Evolutionary conservation across 2,329 filamentous ascomycete genomes (phyloP), one percentile per base, ranked within the genome.

Genomic region (Ophiosphaerella korrae): DNA sequence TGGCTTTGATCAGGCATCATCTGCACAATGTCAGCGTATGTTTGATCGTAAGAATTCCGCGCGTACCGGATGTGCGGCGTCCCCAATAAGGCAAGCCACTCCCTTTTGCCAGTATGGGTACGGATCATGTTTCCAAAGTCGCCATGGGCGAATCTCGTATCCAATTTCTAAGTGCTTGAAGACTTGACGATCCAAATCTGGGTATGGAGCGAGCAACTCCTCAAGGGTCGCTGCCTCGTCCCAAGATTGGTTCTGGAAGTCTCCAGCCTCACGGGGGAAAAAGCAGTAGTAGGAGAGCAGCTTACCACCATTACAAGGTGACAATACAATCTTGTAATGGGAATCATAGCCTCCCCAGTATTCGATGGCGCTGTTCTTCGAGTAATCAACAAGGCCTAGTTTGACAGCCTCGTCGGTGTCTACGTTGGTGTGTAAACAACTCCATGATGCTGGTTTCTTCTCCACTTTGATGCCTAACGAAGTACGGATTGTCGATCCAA

Each of bases 1-100:
- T 88, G 85, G 49, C 82, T 84, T 64, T 88, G 85, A 64, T 88
- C 80, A 1, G 85, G 84, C 80, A 87, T 82, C 82, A 86, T 86
- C 36, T 38, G 9, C 14, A 12, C 4, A 38, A 16, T 38, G 36
- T 38, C 14, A 38, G 36, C 36, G 14, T 12, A 18, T 18, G 5
- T 16, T 18, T 18, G 14, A 7, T 18, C 9, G 13, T 12, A 16
- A 16, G 14, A 16, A 12, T 38, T 18, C 11, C 9, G 18, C 14
- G 18, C 36, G 36, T 18, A 38, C 36, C 66, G 85, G 85, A 58
- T 88, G 84, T 4, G 79, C 84, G 7, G 86, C 86, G 64, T 89
- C 86, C 5, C 86, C 86, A 12, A 88, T 66, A 0, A 88, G 71
- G 47, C 82, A 84, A 1, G 79, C 79, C 21, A 69, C 75, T 12